Base-by-base conservation (phyloP, 2,329 filamentous ascomycete genomes). In the Hypoxylon sp. region DNA sequence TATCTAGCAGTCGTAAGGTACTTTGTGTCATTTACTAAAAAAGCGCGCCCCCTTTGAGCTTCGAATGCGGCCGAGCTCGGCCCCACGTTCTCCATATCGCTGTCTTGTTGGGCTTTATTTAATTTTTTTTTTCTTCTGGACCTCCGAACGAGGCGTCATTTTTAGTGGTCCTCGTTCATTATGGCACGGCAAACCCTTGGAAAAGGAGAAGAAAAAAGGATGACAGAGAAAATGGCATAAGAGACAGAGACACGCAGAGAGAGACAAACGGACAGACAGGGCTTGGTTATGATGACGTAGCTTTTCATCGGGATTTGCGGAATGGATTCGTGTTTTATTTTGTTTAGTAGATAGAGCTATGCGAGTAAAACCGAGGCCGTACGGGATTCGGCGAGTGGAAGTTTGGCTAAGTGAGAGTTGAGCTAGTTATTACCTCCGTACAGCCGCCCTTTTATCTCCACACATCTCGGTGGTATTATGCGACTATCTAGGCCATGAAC, bases 81-180 rank as follows among this genome's bases (percentile, higher is more conserved):
- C 63, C 69, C 69, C 64, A 69, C 65, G 55, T 63, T 67, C 64
- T 58, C 65, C 63, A 67, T 62, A 63, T 65, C 63, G 57, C 58
- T 51, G 60, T 55, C 62, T 67, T 58, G 63, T 67, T 65, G 66
- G 60, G 48, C 64, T 63, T 58, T 51, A 15, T 35, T 29, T 48
- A 51, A 56, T 53, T 55, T 59, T 55, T 60, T 61, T 56, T 58
- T 45, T 54, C 29, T 49, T 55, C 46, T 49, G 40, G 20, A 47
- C 20, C 52, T 56, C 41, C 49, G 56, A 46, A 62, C 40, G 53
- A 64, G 60, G 60, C 62, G 58, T 61, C 58, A 64, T 55, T 63
- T n/a, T 37, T 58, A 47, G 50, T 59, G 58, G 58, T 62, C 33
- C 55, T 48, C 31, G 21, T 35, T 56, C 31, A 35, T 35, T 17